phyloP scores from a whole-genome alignment of 2,329 filamentous ascomycete species.

The Sclerotinia spermophila region DNA sequence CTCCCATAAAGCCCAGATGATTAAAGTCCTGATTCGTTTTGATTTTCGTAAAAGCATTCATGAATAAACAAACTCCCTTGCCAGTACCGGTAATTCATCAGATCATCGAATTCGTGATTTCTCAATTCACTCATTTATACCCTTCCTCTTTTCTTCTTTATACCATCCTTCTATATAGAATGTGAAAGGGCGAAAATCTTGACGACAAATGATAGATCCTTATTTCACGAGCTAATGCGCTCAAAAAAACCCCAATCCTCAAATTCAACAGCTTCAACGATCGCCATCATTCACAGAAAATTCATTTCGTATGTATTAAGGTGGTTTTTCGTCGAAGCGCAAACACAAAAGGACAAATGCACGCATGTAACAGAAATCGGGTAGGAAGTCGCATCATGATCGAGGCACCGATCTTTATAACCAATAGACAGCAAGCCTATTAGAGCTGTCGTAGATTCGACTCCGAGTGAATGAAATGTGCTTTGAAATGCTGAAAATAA shows the following conservation, averaged over 20 bases:
- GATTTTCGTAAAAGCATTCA: constrained; percentile 13
- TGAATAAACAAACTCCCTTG: constrained; percentile 13
- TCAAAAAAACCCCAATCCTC: background rate
- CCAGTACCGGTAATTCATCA: constrained; percentile 11
- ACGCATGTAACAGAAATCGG: background rate
- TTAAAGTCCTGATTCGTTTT: background rate
- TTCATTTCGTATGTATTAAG: background rate
- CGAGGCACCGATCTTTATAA: background rate
- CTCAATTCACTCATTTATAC: background rate
- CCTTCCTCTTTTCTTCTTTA: constrained; percentile 1
- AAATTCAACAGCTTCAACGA: background rate
- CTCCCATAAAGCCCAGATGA: background rate
- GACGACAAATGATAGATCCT: background rate
- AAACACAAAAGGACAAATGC: background rate
- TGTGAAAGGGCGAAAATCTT: background rate
- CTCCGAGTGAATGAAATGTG: background rate
- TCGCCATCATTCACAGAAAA: background rate
- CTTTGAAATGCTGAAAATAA: background rate
- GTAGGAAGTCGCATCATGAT: background rate
- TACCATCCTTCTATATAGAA: constrained; percentile 1
- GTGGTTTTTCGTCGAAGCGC: background rate
- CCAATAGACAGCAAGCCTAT: background rate
- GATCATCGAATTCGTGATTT: constrained; percentile 11
- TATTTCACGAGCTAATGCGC: background rate
- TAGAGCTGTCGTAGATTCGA: background rate